These are phyloP conservation scores for Gossypium sturtianum DNA, from an alignment of 345 rosid genomes.

Conservation along the genomic window DNA sequence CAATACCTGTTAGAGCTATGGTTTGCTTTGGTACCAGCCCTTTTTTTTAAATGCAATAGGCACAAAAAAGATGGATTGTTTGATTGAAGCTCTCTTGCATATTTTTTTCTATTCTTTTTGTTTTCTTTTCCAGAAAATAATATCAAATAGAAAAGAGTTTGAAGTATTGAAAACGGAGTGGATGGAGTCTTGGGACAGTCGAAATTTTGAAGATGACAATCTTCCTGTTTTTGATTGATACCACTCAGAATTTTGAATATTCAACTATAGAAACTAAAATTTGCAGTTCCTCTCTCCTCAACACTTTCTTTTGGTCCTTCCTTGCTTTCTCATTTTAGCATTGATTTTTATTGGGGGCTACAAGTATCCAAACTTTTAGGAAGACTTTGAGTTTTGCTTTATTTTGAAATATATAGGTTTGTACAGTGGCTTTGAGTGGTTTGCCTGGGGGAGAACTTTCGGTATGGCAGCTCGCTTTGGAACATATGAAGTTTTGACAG, in stretches of 20 bases:
- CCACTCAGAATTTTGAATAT: neutral
- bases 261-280: neutral
- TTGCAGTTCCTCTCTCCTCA: neutral
- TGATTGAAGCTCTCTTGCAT: neutral
- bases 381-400: neutral
- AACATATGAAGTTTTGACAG: conserved; percentile 69
- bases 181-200: neutral
- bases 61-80: neutral
- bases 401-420: conserved; percentile 43
- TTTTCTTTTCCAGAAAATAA: neutral
- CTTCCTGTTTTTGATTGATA: neutral
- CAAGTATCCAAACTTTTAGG: neutral
- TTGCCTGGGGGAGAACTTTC: conserved; percentile 53
- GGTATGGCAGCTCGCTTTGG: conserved; percentile 83
- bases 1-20: neutral
- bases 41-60: neutral
- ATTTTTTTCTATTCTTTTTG: neutral
- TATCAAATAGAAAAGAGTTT: neutral
- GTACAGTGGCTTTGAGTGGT: conserved; percentile 72
- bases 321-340: neutral
- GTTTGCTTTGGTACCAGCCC: neutral
- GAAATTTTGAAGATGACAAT: neutral
- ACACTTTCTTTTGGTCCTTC: neutral
- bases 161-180: neutral
- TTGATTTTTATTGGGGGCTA: neutral